Percentiles rank a stretch among this genome's conserved stretches.
Evolutionary conservation across 495 filamentous ascomycete genomes (phyloP).

Genomic region (Xylaria telfairii): DNA sequence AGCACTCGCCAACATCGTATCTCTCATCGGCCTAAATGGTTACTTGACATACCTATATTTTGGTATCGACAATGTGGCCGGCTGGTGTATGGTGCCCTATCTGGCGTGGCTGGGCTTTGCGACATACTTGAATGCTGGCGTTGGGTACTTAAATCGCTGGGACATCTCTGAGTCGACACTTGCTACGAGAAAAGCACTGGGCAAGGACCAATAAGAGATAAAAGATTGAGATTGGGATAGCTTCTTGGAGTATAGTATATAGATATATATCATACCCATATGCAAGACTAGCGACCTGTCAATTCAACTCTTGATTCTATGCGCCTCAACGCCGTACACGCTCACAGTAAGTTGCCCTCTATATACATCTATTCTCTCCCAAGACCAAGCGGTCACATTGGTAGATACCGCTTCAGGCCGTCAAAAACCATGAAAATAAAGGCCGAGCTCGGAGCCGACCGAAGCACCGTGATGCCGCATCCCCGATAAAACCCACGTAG

Average conservation of each 20-base stretch:
- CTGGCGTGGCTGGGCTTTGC: constrained; percentile 83
- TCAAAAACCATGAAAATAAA: constrained; percentile 97
- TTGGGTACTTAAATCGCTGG: constrained; percentile 80
- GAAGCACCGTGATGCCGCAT: constrained; percentile 88
- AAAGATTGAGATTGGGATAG: not conserved
- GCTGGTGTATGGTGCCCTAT: constrained; percentile 79
- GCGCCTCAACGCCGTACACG: constrained; percentile 34
- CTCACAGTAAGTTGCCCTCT: constrained; percentile 18
- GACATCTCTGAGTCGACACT: constrained; percentile 53
- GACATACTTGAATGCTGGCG: constrained; percentile 75
- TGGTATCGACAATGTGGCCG: constrained; percentile 71
- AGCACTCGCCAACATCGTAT: constrained; percentile 77
- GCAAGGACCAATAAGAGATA: constrained; percentile 19
- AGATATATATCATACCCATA: constrained; percentile 11
- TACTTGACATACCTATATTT: constrained; percentile 78
- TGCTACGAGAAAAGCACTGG: constrained; percentile 30
- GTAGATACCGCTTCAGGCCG: constrained; percentile 71
- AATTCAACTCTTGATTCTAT: constrained; percentile 5
- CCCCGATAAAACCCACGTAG: constrained; percentile 87
- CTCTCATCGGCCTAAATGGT: constrained; percentile 69
- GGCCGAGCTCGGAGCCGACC: constrained; percentile 91
- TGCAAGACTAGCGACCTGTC: not conserved
- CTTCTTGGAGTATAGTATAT: constrained; percentile 1
- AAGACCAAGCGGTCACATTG: constrained; percentile 39
- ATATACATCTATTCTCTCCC: constrained; percentile 31